phyloP scores from a whole-genome alignment of 768 basidiomycete genomes.

The Coprinopsis cinerea region DNA sequence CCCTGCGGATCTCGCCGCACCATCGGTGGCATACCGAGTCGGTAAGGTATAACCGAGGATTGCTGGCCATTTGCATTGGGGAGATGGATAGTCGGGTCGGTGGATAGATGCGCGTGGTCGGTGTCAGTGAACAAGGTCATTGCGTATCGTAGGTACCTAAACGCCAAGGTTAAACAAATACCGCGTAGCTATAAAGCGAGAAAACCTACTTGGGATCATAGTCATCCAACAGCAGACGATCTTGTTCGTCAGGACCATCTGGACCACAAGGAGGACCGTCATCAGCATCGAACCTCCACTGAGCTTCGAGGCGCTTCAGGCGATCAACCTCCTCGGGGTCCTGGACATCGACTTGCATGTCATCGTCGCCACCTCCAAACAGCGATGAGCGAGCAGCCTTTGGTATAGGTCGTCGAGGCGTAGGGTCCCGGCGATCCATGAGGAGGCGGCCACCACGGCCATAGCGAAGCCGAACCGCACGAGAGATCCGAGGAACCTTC shows the following conservation, averaged over 20 bases:
- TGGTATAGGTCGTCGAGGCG: slow-evolving; percentile 18
- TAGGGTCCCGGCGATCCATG: slow-evolving; percentile 60
- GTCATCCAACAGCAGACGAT: slow-evolving; percentile 67
- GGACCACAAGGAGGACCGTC: slow-evolving; percentile 51
- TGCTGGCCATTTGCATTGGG: slow-evolving; percentile 44
- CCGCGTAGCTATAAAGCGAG: slow-evolving; percentile 4
- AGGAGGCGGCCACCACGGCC: slow-evolving; percentile 80
- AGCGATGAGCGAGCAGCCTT: slow-evolving; percentile 24
- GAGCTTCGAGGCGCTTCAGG: slow-evolving; percentile 37
- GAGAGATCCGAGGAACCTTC: slow-evolving; percentile 12
- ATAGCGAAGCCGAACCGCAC: slow-evolving; percentile 63
- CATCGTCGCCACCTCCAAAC: slow-evolving; percentile 18
- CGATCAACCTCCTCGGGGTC: slow-evolving; percentile 34
- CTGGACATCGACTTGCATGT: slow-evolving; percentile 28
- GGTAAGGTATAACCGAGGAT: slow-evolving; percentile 44
- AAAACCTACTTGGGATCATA: slow-evolving; percentile 46
- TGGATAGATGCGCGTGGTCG: slow-evolving; percentile 46
- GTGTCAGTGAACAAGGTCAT: slow-evolving; percentile 53
- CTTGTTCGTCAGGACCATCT: slow-evolving; percentile 61
- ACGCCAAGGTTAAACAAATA: slow-evolving; percentile 8
- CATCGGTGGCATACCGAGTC: slow-evolving; percentile 33
- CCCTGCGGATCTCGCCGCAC: slow-evolving; percentile 29
- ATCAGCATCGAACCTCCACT: slow-evolving; percentile 67
- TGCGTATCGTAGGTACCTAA: slow-evolving; percentile 47
- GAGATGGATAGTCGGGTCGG: slow-evolving; percentile 44